phyloP scores from a whole-genome alignment of 2,329 filamentous ascomycete species.

The Colletotrichum sp. region DNA sequence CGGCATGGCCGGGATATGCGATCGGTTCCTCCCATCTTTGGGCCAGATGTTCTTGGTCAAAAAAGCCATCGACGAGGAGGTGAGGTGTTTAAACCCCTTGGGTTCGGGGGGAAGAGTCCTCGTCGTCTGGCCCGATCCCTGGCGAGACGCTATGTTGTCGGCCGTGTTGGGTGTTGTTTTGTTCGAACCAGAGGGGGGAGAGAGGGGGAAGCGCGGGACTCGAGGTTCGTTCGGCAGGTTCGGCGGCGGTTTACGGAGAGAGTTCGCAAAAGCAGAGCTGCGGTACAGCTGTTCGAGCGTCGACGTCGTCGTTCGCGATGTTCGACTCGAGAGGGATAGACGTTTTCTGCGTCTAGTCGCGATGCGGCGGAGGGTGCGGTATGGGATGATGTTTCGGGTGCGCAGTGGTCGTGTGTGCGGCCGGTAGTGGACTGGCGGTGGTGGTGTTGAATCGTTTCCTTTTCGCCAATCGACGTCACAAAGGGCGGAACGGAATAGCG shows the following conservation, averaged over 20 bases:
- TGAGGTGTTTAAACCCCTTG: constrained; percentile 3
- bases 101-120: constrained; percentile 8
- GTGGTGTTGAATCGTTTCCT: background rate
- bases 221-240: background rate
- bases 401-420: background rate
- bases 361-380: background rate
- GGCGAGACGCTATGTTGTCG: background rate
- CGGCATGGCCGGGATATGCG: constrained; percentile 22
- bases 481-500: background rate
- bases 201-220: background rate
- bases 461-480: constrained; percentile 19
- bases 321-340: background rate
- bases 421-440: background rate
- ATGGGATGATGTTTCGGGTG: background rate
- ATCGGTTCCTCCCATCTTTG: constrained; percentile 23
- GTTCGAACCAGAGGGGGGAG: background rate
- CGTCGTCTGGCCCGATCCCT: constrained; percentile 16
- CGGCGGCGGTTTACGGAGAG: background rate
- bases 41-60: constrained; percentile 22
- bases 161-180: background rate
- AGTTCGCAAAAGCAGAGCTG: background rate
- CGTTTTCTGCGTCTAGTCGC: background rate
- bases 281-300: background rate
- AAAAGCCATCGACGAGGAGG: constrained; percentile 17
- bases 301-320: background rate